These are phyloP conservation scores for Cucumis cinereus DNA, from an alignment of 306 rosid genomes.

Conservation along the genomic window DNA sequence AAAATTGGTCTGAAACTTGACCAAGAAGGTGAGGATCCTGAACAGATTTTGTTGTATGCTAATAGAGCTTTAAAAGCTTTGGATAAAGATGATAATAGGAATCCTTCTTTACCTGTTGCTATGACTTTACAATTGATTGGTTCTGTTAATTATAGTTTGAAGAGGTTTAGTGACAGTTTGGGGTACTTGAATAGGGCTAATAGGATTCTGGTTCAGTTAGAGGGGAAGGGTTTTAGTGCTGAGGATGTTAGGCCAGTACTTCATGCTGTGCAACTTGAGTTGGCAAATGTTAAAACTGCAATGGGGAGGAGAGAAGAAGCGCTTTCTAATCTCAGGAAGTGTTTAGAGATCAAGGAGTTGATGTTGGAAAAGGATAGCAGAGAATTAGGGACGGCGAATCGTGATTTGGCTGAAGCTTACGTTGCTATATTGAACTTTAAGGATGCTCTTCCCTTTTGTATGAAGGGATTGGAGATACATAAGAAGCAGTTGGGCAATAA, in stretches of 20 bases:
- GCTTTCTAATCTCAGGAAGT: constrained; percentile 55
- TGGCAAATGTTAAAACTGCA: constrained; percentile 74
- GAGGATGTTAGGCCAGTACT: constrained; percentile 62
- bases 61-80: constrained; percentile 54
- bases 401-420: constrained; percentile 72
- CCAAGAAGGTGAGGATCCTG: constrained; percentile 82
- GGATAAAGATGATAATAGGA: constrained; percentile 30
- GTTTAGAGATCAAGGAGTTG: constrained; percentile 72
- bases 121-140: constrained; percentile 83
- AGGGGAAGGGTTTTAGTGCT: constrained; percentile 33
- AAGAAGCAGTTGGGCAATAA: constrained; percentile 45
- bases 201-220: constrained; percentile 53
- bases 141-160: constrained; percentile 51
- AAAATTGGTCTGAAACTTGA: constrained; percentile 79
- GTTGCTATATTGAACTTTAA: constrained; percentile 64
- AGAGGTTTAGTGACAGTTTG: constrained; percentile 71
- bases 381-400: constrained; percentile 59
- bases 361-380: constrained; percentile 58
- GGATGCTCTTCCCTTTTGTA: constrained; percentile 56
- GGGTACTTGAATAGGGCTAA: constrained; percentile 73
- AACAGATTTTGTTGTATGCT: constrained; percentile 51
- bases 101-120: constrained; percentile 46
- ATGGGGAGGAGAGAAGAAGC: constrained; percentile 97
- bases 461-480: constrained; percentile 79
- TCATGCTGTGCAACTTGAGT: constrained; percentile 76